Percentiles rank a stretch among this genome's conserved stretches.
These are phyloP conservation scores for Fusarium buxicola DNA, from an alignment of 2,329 filamentous ascomycete species.

Conservation along the genomic window DNA sequence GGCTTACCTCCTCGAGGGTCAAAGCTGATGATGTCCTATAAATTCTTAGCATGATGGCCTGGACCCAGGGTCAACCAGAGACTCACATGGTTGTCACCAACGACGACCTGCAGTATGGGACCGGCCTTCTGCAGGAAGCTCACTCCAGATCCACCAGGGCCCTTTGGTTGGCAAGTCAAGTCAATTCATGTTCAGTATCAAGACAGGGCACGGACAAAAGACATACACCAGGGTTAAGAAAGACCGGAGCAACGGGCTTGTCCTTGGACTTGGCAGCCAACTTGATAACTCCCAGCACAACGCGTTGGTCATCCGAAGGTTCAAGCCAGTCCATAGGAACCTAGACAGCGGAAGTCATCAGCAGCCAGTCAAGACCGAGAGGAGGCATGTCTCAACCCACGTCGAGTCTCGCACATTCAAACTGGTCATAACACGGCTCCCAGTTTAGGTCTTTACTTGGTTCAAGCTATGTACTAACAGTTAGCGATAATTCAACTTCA, in stretches of 20 bases:
- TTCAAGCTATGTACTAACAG: conserved; percentile 48
- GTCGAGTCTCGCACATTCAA: conserved; percentile 51
- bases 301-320: conserved; percentile 43
- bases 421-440: conserved; percentile 49
- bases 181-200: not conserved
- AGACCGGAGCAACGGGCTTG: conserved; percentile 47
- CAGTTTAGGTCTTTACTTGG: conserved; percentile 47
- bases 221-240: conserved; percentile 52
- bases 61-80: not conserved
- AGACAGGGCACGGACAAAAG: not conserved
- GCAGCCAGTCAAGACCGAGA: not conserved
- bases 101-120: conserved; percentile 55
- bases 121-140: conserved; percentile 49
- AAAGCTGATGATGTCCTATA: conserved; percentile 61
- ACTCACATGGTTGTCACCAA: conserved; percentile 59
- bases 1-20: conserved; percentile 61
- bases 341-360: conserved; percentile 29
- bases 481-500: not conserved
- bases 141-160: conserved; percentile 62
- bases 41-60: not conserved
- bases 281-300: conserved; percentile 49
- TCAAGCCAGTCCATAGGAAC: conserved; percentile 53
- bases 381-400: conserved; percentile 31
- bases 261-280: conserved; percentile 47
- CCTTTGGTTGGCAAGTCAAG: conserved; percentile 48